Evolutionary conservation across 2,329 filamentous ascomycete species (phyloP).

Genomic region (Colletotrichum sp.): DNA sequence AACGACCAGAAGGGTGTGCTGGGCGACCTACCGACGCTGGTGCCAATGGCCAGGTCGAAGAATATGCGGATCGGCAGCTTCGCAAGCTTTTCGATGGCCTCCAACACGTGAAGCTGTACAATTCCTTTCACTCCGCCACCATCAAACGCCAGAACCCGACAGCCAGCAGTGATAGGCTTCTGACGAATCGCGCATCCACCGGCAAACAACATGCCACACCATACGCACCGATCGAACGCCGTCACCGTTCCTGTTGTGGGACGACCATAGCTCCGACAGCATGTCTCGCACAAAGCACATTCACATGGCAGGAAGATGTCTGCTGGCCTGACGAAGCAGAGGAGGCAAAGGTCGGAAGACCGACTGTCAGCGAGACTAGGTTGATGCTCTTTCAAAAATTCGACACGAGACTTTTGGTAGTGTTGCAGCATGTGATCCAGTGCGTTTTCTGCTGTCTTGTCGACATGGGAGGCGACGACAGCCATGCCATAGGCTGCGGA

Average conservation of each 20-base stretch:
- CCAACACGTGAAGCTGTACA: constrained; percentile 30
- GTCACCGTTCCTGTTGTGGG: not conserved
- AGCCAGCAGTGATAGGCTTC: not conserved
- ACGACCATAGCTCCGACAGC: not conserved
- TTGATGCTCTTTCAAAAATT: not conserved
- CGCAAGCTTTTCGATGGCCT: constrained; percentile 27
- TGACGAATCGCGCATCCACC: not conserved
- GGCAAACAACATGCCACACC: not conserved
- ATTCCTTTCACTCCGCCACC: constrained; percentile 34
- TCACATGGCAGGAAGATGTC: not conserved
- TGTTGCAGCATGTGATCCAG: not conserved
- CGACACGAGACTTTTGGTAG: not conserved
- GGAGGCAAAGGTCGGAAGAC: not conserved
- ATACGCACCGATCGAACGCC: not conserved
- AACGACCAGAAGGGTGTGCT: not conserved
- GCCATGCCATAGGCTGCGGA: not conserved
- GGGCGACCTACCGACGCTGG: not conserved
- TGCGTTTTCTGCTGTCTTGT: not conserved
- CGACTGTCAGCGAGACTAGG: not conserved
- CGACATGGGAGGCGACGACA: not conserved
- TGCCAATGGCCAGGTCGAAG: not conserved
- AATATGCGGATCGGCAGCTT: not conserved
- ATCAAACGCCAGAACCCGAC: constrained; percentile 18
- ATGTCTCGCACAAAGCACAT: not conserved
- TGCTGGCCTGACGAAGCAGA: not conserved